These are phyloP conservation scores for Bipolaris victoriae DNA, from an alignment of 2,329 filamentous ascomycete species.

Conservation along the genomic window DNA sequence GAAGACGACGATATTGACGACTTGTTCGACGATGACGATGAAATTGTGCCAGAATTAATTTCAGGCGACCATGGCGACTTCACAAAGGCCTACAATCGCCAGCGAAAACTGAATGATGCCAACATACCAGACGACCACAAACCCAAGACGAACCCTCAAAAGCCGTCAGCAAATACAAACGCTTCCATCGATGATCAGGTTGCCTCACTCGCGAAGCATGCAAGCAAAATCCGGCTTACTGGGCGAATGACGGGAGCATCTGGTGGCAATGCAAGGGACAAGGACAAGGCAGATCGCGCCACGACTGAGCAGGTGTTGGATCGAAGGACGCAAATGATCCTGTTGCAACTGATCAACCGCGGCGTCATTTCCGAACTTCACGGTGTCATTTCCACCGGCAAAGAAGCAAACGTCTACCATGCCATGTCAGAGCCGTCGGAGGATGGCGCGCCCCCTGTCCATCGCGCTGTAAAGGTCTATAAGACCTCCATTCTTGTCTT, in stretches of 20 bases:
- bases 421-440: slow-evolving; percentile 70
- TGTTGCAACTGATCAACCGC: slow-evolving; percentile 94
- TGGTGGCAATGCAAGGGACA: slow-evolving; percentile 59
- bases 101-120: slow-evolving; percentile 69
- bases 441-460: slow-evolving; percentile 55
- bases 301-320: slow-evolving; percentile 96
- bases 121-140: slow-evolving; percentile 59
- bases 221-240: slow-evolving; percentile 82
- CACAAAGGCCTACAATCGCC: slow-evolving; percentile 88
- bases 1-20: slow-evolving; percentile 70
- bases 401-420: slow-evolving; percentile 98
- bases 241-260: slow-evolving; percentile 59
- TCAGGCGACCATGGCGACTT: slow-evolving; percentile 69
- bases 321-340: slow-evolving; percentile 90
- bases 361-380: slow-evolving; percentile 89
- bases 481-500: slow-evolving; percentile 98
- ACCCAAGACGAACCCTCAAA: slow-evolving; percentile 73
- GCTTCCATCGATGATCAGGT: slow-evolving; percentile 87
- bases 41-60: slow-evolving; percentile 62
- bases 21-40: slow-evolving; percentile 62
- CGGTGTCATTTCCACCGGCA: slow-evolving; percentile 93
- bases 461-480: slow-evolving; percentile 97
- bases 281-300: slow-evolving; percentile 90
- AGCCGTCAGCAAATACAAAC: slow-evolving; percentile 76
- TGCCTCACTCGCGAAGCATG: slow-evolving; percentile 81